Base-by-base conservation (phyloP, 352 stramenopile species). In the Globisporangium okanoganense region DNA sequence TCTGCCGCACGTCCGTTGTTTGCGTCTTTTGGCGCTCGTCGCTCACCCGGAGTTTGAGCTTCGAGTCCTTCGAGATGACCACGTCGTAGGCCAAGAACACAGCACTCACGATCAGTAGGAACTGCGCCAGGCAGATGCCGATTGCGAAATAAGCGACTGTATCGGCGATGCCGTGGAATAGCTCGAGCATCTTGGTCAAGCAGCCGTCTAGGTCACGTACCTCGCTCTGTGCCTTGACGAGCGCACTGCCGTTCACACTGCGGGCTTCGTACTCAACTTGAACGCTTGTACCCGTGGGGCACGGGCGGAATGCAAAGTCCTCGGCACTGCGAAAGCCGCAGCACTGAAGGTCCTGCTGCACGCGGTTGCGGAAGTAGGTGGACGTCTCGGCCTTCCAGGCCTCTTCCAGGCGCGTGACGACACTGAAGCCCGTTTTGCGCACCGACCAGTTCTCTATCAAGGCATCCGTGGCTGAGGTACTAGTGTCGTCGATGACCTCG, bases 341-440 rank as follows among this genome's bases (percentile, higher is more conserved):
- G 60, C 84, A 93, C 5, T 66, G 75, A 1, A 93, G 70, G 49
- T 90, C 70, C n/a, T 85, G 72, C 54, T 93, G 84, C 52, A 85
- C 66, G 24, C 67, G 61, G 10, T 75, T 69, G 29, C 78, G 79
- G 7, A 71, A 70, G 36, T 79, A 88, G 33, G 59, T 69, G 4
- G 70, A 73, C 5, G 65, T 58, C 27, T 85, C 70, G 29, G 61
- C 43, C 18, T 62, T 68, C 84, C 84, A 93, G 0, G 73, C 75
- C 2, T 40, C 56, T n/a, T 78, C 64, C 8, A 93, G 77, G 0
- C 67, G 69, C 47, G 72, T 44, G 1, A 72, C 72, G 9, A 91
- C 75, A n/a, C 76, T 88, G 41, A 93, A 89, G 24, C 71, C 74
- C 8, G 78, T 88, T 45, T 78, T 87, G 25, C 84, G 81, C 10